Percentiles rank a stretch among this genome's conserved stretches.
These are phyloP conservation scores for Canavalia gladiata DNA, from an alignment of 306 rosid species.

Conservation along the genomic window DNA sequence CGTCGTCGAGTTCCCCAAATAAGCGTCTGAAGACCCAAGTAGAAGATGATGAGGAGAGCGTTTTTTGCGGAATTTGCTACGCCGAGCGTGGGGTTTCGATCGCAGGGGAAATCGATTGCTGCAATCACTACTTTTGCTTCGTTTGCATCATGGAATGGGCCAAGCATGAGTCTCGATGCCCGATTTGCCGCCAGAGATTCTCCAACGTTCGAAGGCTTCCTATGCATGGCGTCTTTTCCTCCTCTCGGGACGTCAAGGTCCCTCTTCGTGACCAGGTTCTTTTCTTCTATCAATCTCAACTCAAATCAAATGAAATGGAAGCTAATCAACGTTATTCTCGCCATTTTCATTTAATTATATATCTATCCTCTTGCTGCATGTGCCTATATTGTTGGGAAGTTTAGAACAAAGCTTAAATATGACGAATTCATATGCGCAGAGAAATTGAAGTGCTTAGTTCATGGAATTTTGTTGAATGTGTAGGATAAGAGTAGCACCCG, in stretches of 20 bases:
- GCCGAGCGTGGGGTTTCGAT: conserved; percentile 56
- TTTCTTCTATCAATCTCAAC: not conserved
- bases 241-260: conserved; percentile 60
- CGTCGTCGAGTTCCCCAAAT: conserved; percentile 36
- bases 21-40: conserved; percentile 58
- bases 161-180: conserved; percentile 83
- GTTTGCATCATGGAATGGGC: conserved; percentile 89
- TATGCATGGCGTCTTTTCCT: conserved; percentile 49
- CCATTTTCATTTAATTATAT: not conserved
- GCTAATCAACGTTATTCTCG: not conserved
- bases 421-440: too few species aligned
- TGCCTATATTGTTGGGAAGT: not conserved
- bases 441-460: too few species aligned
- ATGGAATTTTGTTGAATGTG: too few species aligned
- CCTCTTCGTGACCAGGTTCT: conserved; percentile 79
- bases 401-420: not conserved
- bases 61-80: conserved; percentile 73
- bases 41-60: conserved; percentile 12
- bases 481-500: too few species aligned
- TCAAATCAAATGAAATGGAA: not conserved
- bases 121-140: conserved; percentile 82
- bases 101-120: conserved; percentile 78
- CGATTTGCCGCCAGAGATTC: conserved; percentile 84
- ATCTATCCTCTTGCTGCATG: not conserved
- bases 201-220: conserved; percentile 62